phyloP scores from a whole-genome alignment of 2,329 filamentous ascomycete genomes.

The Penicillium sp. region DNA sequence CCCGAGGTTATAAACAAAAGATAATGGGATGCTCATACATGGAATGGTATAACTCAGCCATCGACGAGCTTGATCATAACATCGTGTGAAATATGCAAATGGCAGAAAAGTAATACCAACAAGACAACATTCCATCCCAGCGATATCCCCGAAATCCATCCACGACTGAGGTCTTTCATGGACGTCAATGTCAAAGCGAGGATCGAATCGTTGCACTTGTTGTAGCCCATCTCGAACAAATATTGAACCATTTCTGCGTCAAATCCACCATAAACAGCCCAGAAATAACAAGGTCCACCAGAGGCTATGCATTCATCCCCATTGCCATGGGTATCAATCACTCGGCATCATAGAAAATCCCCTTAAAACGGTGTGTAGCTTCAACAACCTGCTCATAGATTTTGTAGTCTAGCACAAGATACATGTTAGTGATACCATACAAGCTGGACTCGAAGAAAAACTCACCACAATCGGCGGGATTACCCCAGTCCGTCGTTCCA shows the following conservation, averaged over 20 bases:
- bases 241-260: too few relatives aligned
- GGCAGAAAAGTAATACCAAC: not conserved
- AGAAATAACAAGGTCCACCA: not conserved
- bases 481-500: constrained; percentile 42
- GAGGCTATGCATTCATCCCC: not conserved
- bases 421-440: not conserved
- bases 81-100: constrained; percentile 10
- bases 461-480: constrained; percentile 39
- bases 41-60: not conserved
- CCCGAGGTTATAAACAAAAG: too few relatives aligned
- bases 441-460: not conserved
- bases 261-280: too few relatives aligned
- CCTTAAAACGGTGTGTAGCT: constrained; percentile 72
- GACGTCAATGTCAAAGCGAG: not conserved
- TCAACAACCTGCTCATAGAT: constrained; percentile 77
- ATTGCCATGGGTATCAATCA: constrained; percentile 3
- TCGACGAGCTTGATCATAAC: constrained; percentile 11
- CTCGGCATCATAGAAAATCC: constrained; percentile 66
- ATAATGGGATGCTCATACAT: not conserved
- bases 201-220: not conserved
- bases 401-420: constrained; percentile 59
- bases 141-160: not conserved
- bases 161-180: not conserved
- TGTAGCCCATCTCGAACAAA: not conserved
- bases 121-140: not conserved